phyloP scores from a whole-genome alignment of 1,139 yeast genomes.

The Pichia kudriavzevii region DNA sequence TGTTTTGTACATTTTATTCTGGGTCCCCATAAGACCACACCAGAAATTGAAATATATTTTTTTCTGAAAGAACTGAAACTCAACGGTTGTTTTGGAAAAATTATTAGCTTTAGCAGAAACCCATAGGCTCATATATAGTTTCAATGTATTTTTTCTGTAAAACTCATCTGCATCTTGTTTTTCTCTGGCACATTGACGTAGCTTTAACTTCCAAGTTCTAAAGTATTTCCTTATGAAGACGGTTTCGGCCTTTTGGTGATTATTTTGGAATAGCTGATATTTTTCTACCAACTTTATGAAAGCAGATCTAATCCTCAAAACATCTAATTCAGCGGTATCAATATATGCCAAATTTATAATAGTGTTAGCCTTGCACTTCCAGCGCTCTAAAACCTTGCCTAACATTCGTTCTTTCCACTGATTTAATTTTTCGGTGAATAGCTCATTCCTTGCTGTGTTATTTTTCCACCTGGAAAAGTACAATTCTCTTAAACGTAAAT shows the following conservation, averaged over 20 bases:
- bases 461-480: slow-evolving; percentile 20
- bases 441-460: slow-evolving; percentile 6
- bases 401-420: slow-evolving; percentile 1
- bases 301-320: background rate
- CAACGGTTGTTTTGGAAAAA: background rate
- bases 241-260: background rate
- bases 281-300: slow-evolving; percentile 1
- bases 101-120: slow-evolving; percentile 1
- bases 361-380: slow-evolving; percentile 2
- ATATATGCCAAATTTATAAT: background rate
- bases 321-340: background rate
- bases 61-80: slow-evolving; percentile 1
- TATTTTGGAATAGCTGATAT: background rate
- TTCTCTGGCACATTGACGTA: background rate
- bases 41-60: slow-evolving; percentile 5
- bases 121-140: slow-evolving; percentile 6
- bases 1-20: background rate
- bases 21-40: background rate
- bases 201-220: background rate
- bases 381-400: slow-evolving; percentile 2
- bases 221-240: background rate
- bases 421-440: background rate
- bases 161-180: slow-evolving; percentile 1
- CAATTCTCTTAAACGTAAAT: slow-evolving; percentile 15
- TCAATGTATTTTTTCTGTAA: background rate